Percentiles rank a stretch among this genome's conserved stretches.
phyloP scores from a whole-genome alignment of 352 stramenopile species.

The Pythium volutum region DNA sequence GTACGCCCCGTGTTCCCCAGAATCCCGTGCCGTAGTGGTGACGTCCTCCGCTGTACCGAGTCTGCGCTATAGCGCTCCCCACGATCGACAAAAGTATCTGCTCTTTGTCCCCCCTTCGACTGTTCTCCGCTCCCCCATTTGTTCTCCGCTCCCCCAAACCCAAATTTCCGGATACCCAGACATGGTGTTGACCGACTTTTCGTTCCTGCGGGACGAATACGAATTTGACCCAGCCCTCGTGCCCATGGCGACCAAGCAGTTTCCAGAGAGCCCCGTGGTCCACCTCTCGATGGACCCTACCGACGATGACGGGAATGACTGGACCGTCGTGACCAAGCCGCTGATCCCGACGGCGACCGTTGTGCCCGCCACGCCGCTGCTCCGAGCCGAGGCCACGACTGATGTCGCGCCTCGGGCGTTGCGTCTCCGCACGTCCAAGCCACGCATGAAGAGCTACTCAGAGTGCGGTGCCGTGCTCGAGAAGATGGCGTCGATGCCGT shows the following conservation, averaged over 20 bases:
- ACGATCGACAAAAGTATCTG: slow-evolving; percentile 8
- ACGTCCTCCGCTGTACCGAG: slow-evolving; percentile 8
- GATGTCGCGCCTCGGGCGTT: background rate
- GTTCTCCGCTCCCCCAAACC: background rate
- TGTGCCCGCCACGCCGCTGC: background rate
- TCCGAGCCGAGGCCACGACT: background rate
- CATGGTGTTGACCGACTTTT: slow-evolving; percentile 27
- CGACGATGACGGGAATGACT: slow-evolving; percentile 7
- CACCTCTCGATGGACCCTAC: slow-evolving; percentile 18
- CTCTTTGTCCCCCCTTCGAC: slow-evolving; percentile 2
- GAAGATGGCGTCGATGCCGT: slow-evolving; percentile 27
- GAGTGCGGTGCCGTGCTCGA: slow-evolving; percentile 53
- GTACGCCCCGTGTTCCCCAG: background rate
- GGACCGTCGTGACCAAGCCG: slow-evolving; percentile 2
- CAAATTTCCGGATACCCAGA: background rate
- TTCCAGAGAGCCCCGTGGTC: slow-evolving; percentile 13
- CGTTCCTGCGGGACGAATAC: slow-evolving; percentile 18
- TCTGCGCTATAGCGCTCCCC: slow-evolving; percentile 16
- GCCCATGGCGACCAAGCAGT: slow-evolving; percentile 10
- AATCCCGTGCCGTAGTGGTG: slow-evolving; percentile 12
- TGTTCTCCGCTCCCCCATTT: background rate
- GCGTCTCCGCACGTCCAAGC: slow-evolving; percentile 11
- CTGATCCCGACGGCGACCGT: slow-evolving; percentile 2
- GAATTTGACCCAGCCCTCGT: slow-evolving; percentile 20
- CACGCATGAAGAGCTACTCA: slow-evolving; percentile 65